These are phyloP conservation scores for Aegilops longissima DNA, from an alignment of 176 grass and related monocot genomes.

Conservation along the genomic window DNA sequence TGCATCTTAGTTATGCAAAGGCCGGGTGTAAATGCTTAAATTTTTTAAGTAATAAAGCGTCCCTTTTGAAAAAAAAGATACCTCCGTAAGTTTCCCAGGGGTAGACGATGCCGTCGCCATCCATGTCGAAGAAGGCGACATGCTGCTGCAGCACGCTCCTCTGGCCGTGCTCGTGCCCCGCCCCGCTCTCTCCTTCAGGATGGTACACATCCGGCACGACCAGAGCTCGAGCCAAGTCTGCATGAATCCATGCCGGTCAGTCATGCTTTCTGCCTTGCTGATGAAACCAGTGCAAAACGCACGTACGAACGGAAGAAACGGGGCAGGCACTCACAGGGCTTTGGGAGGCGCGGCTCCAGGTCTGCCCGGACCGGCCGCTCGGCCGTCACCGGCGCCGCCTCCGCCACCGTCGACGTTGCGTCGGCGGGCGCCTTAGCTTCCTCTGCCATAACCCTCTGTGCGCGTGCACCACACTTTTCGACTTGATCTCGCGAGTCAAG, in stretches of 20 bases:
- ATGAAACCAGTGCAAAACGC: not conserved
- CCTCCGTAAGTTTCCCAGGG: slow-evolving; percentile 84
- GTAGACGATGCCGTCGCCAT: slow-evolving; percentile 75
- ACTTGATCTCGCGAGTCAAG: too few species aligned
- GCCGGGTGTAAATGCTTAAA: too few species aligned
- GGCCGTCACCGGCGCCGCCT: slow-evolving; percentile 65
- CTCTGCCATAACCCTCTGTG: not conserved
- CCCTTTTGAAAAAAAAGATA: not conserved
- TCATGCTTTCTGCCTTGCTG: not conserved
- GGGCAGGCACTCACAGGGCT: slow-evolving; percentile 51
- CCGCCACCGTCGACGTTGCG: slow-evolving; percentile 5
- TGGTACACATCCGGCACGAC: slow-evolving; percentile 68
- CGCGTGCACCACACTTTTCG: too few species aligned
- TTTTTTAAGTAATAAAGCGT: too few species aligned
- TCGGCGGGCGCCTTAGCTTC: not conserved
- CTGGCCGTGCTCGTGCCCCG: slow-evolving; percentile 45
- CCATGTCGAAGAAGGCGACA: slow-evolving; percentile 78
- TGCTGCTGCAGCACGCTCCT: slow-evolving; percentile 87
- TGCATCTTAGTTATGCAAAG: too few species aligned
- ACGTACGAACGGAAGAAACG: not conserved
- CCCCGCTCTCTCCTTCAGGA: slow-evolving; percentile 56
- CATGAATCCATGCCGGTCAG: not conserved
- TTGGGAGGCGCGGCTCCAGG: slow-evolving; percentile 64
- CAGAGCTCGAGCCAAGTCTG: slow-evolving; percentile 66
- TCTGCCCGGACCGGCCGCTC: slow-evolving; percentile 62